Conservation (phyloP, 768 basidiomycete species). For the Amanita exitialis region DNA sequence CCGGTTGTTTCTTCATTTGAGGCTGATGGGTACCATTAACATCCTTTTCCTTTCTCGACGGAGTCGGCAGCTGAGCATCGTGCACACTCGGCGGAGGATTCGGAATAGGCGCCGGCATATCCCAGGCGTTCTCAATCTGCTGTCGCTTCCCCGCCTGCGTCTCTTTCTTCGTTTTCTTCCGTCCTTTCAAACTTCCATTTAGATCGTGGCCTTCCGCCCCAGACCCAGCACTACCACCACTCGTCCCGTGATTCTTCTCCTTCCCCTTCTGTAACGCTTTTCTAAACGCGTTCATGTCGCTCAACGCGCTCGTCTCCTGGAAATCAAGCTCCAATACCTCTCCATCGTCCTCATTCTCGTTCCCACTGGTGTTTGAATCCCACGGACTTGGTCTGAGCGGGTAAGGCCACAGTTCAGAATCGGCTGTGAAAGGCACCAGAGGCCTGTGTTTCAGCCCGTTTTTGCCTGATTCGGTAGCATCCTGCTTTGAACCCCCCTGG, state of each 20-base stretch:
- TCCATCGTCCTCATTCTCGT: slow-evolving; percentile 22
- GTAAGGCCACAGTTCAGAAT: slow-evolving; percentile 68
- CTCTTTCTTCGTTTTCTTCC: slow-evolving; percentile 16
- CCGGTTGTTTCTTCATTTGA: background rate
- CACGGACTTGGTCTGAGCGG: slow-evolving; percentile 28
- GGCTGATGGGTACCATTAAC: background rate
- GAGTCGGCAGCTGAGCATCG: slow-evolving; percentile 1
- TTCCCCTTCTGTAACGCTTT: slow-evolving; percentile 17
- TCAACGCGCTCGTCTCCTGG: slow-evolving; percentile 61
- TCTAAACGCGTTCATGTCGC: slow-evolving; percentile 52
- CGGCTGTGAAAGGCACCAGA: slow-evolving; percentile 52
- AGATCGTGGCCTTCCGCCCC: slow-evolving; percentile 15
- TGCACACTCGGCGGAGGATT: background rate
- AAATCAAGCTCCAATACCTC: slow-evolving; percentile 71
- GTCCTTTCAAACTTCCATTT: slow-evolving; percentile 10
- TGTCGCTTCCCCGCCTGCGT: slow-evolving; percentile 24
- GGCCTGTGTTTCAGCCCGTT: slow-evolving; percentile 21
- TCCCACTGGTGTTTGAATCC: background rate
- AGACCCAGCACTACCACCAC: slow-evolving; percentile 1
- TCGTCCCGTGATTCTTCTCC: background rate
- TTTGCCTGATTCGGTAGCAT: background rate
- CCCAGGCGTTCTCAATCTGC: slow-evolving; percentile 56
- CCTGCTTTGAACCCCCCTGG: background rate
- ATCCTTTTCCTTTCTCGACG: background rate
- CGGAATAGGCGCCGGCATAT: slow-evolving; percentile 19